Percentiles rank a stretch among this genome's conserved stretches.
Evolutionary conservation across 352 stramenopile genomes (phyloP).

Genomic region (Pythium biforme): DNA sequence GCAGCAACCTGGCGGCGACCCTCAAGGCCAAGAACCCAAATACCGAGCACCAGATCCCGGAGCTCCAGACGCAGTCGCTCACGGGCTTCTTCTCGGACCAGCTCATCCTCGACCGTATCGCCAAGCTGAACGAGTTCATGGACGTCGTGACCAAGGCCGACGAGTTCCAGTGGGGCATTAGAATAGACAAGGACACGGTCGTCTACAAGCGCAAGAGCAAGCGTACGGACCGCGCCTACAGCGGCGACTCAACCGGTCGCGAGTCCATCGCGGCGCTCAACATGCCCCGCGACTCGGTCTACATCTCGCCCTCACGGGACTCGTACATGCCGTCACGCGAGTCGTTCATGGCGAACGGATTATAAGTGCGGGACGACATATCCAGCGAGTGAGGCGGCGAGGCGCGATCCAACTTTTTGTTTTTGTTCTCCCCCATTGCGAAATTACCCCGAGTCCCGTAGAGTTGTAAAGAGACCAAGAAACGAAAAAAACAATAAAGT

Average conservation of each 20-base stretch:
- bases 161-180: constrained; percentile 88
- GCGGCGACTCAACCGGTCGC: constrained; percentile 40
- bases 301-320: constrained; percentile 36
- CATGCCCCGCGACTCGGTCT: constrained; percentile 77
- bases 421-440: neutral
- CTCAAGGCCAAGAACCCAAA: constrained; percentile 80
- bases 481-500: neutral
- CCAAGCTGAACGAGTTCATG: constrained; percentile 85
- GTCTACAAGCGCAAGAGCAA: constrained; percentile 90
- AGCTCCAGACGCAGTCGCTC: constrained; percentile 81
- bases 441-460: constrained; percentile 6
- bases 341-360: constrained; percentile 61
- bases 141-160: constrained; percentile 82
- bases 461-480: constrained; percentile 11
- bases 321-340: constrained; percentile 59
- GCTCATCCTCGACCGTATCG: constrained; percentile 83
- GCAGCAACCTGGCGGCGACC: constrained; percentile 72
- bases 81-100: constrained; percentile 84
- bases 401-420: neutral
- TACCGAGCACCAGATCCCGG: constrained; percentile 70
- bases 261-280: constrained; percentile 82
- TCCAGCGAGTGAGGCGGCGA: too few species aligned
- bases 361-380: constrained; percentile 19
- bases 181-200: constrained; percentile 89
- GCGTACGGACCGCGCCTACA: constrained; percentile 66